phyloP scores from a whole-genome alignment of 495 filamentous ascomycete species.

The Recurvomyces mirabilis region DNA sequence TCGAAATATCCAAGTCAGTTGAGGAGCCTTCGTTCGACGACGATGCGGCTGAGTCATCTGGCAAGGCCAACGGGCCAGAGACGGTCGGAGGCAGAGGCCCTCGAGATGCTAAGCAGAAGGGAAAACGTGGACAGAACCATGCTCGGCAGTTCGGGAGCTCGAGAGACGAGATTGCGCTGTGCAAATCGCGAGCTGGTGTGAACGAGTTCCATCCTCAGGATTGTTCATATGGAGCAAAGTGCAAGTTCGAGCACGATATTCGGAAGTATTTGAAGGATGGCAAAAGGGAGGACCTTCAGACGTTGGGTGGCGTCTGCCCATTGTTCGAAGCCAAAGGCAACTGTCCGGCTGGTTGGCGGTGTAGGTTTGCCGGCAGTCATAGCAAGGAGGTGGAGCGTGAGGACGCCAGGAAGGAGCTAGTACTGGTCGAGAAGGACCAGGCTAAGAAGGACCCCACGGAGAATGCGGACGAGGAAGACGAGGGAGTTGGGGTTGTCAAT shows the following conservation, averaged over 20 bases:
- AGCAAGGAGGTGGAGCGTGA: constrained; percentile 58
- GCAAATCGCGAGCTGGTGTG: constrained; percentile 51
- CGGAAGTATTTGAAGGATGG: constrained; percentile 74
- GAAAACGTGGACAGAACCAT: constrained; percentile 68
- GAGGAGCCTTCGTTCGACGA: constrained; percentile 20
- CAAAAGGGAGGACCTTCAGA: constrained; percentile 65
- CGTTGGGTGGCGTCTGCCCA: constrained; percentile 65
- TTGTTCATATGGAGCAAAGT: constrained; percentile 67
- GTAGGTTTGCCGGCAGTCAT: constrained; percentile 75
- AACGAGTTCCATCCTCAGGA: constrained; percentile 63
- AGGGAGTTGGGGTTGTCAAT: constrained; percentile 63
- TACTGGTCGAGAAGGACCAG: constrained; percentile 48
- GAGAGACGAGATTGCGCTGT: constrained; percentile 66
- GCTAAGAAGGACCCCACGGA: constrained; percentile 14
- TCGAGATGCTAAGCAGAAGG: constrained; percentile 41
- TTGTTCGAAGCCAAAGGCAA: constrained; percentile 63
- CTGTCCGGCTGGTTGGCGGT: constrained; percentile 82
- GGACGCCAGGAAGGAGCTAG: constrained; percentile 71
- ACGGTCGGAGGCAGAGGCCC: constrained; percentile 30
- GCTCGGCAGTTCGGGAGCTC: constrained; percentile 73
- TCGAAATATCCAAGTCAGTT: neutral
- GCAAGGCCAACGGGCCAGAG: constrained; percentile 19
- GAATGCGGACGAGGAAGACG: constrained; percentile 22
- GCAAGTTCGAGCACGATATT: constrained; percentile 69
- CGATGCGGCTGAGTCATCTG: constrained; percentile 33